Base-by-base conservation (phyloP, 495 filamentous ascomycete species). In the Penicillium alfredii region DNA sequence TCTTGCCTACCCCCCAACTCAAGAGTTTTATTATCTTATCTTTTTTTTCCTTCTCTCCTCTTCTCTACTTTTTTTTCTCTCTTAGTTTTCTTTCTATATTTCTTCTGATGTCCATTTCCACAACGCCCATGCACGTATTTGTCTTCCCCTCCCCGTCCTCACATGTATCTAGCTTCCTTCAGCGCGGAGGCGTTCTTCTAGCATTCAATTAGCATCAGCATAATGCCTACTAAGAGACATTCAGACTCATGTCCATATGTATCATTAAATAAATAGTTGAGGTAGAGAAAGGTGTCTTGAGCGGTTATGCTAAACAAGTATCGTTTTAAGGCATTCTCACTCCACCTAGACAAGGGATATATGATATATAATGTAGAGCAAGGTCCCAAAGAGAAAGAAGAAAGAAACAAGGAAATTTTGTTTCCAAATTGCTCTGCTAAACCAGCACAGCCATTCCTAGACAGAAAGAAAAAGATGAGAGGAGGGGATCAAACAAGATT, bases 161-260 rank as follows among this genome's bases (percentile, higher is more conserved):
- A 27, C 38, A 30, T 58, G 48, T 58, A 58, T 47, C 33, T 58
- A 55, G 45, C 49, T 44, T 47, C 31, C 45, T 55, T 58, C 49
- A 53, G 45, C 51, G 46, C 52, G 36, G n/a, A n/a, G 43, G 51
- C 48, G 51, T 55, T 58, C 45, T 55, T 43, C 47, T 53, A 48
- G 53, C 53, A 57, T 56, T n/a, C 40, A 43, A 47, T 57, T 46
- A 54, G 53, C 53, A 53, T 54, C 42, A 51, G 47, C 47, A 37
- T 51, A 49, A 57, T 51, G 47, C 44, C 38, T 47, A 44, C 45
- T 47, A n/a, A n/a, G n/a, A n/a, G n/a, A n/a, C 23, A 25, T n/a
- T 25, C 23, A n/a, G 23, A 25, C n/a, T n/a, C n/a, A n/a, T n/a
- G n/a, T 25, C 23, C 5, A 25, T n/a, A 25, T 25, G 11, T 9